phyloP scores from a whole-genome alignment of 179 eudicot species.

The Monotropa hypopitys region DNA sequence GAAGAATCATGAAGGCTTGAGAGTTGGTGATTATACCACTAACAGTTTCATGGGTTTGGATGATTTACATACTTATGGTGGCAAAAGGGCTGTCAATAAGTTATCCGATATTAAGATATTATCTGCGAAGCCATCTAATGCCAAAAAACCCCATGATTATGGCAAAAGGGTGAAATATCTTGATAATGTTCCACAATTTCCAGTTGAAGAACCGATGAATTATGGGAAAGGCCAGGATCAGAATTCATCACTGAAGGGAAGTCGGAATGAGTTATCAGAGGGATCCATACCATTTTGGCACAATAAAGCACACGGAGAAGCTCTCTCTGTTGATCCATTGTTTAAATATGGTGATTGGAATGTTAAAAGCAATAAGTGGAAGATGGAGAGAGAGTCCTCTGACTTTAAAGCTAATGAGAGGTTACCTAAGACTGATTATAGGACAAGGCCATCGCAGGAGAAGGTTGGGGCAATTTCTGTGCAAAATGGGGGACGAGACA shows the following conservation, averaged over 20 bases:
- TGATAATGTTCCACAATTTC: constrained; percentile 24
- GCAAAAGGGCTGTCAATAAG: constrained; percentile 52
- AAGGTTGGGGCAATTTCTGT: constrained; percentile 22
- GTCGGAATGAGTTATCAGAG: constrained; percentile 29
- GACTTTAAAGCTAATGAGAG: constrained; percentile 31
- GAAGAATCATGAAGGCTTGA: constrained; percentile 36
- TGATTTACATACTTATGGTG: constrained; percentile 31
- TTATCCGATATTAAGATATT: constrained; percentile 67
- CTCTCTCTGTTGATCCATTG: constrained; percentile 25
- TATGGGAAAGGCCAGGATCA: constrained; percentile 26
- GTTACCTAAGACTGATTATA: constrained; percentile 24
- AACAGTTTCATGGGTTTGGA: constrained; percentile 27
- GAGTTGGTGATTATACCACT: constrained; percentile 26
- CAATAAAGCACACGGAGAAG: constrained; percentile 28
- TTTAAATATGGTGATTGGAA: constrained; percentile 30
- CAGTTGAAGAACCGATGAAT: constrained; percentile 34
- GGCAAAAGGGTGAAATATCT: constrained; percentile 35
- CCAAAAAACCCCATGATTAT: constrained; percentile 32
- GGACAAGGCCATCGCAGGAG: constrained; percentile 28
- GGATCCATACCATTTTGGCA: constrained; percentile 35
- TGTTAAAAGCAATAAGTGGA: constrained; percentile 33
- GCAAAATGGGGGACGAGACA: constrained; percentile 39
- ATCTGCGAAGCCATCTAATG: constrained; percentile 59
- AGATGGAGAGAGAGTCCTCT: constrained; percentile 27
- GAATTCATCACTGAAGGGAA: constrained; percentile 31